Evolutionary conservation across 2,329 filamentous ascomycete genomes (phyloP), one percentile per base, ranked within the genome.

Genomic region (Stemphylium beticola): DNA sequence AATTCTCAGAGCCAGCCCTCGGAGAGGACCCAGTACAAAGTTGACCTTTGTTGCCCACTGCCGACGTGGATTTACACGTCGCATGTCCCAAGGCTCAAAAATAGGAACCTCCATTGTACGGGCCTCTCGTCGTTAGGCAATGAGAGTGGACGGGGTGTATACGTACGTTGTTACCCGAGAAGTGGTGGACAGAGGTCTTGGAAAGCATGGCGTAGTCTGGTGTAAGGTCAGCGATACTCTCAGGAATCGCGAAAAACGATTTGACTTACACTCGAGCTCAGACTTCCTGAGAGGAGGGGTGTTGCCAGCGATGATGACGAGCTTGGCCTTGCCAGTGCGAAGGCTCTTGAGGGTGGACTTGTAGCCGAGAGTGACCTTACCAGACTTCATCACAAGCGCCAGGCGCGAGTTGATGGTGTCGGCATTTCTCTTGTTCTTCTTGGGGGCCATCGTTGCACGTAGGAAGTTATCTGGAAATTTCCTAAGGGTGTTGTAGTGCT

Each of bases 81-180:
- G 42, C 34, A 55, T 61, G 50, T 56, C 52, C 29, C 15, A n/a
- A 14, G 34, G 15, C 40, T 24, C 17, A 17, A 29, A 7, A 14
- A 24, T 10, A 44, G 38, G 18, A 17, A 29, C 14, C 29, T 33
- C 40, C 34, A 10, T 54, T 26, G 40, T 37, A 43, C 55, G 41
- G 51, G 62, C 57, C 65, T 65, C 62, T 73, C 69, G 70, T 75
- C 72, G 69, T 71, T 70, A 76, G 71, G 72, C 74, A 70, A 65
- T 69, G 64, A 74, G 72, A 68, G 65, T 51, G 66, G 64, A 62
- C 62, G 49, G 48, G 60, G 34, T 32, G 38, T 56, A 49, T 45
- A 92, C 93, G 89, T 89, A 98, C 93, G 87, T 98, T 98, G 89
- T 96, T 96, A 76, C 95, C 95, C 71, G 86, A 86, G 84, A 97